Evolutionary conservation across 106 monocot genomes (phyloP).

Genomic region (Xerophyta viscosa): DNA sequence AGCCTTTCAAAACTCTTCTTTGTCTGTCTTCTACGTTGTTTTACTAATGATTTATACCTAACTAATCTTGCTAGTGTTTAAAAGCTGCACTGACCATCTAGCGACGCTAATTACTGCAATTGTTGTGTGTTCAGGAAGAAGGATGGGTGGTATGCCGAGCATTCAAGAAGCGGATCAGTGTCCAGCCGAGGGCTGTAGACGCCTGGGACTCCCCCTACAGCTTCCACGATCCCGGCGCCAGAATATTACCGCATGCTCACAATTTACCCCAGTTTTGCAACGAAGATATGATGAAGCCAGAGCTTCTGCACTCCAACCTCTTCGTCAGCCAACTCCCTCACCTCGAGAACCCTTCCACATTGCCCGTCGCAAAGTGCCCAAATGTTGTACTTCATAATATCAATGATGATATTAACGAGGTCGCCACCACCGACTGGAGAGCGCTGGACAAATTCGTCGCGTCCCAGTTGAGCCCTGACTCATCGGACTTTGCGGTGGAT

Average conservation of each 20-base stretch:
- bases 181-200: slow-evolving; percentile 21
- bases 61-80: too few relatives aligned
- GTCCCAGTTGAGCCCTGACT: slow-evolving; percentile 65
- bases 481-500: slow-evolving; percentile 5
- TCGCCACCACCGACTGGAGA: slow-evolving; percentile 67
- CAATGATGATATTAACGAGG: slow-evolving; percentile 1
- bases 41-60: too few relatives aligned
- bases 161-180: slow-evolving; percentile 61
- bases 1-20: too few relatives aligned
- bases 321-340: slow-evolving; percentile 67
- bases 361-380: slow-evolving; percentile 12
- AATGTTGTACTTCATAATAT: slow-evolving; percentile 12
- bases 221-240: slow-evolving; percentile 16
- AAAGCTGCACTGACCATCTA: too few relatives aligned
- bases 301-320: slow-evolving; percentile 18
- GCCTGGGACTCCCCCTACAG: slow-evolving; percentile 33
- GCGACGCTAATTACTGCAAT: too few relatives aligned
- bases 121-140: slow-evolving; percentile 59
- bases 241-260: slow-evolving; percentile 1
- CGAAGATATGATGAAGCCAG: slow-evolving; percentile 19
- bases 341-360: slow-evolving; percentile 65
- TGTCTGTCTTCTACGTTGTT: too few relatives aligned
- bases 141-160: slow-evolving; percentile 95
- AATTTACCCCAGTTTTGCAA: neutral
- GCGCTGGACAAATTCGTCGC: slow-evolving; percentile 84